Conservation (phyloP, 345 rosid genomes). For the Barbarea vulgaris region DNA sequence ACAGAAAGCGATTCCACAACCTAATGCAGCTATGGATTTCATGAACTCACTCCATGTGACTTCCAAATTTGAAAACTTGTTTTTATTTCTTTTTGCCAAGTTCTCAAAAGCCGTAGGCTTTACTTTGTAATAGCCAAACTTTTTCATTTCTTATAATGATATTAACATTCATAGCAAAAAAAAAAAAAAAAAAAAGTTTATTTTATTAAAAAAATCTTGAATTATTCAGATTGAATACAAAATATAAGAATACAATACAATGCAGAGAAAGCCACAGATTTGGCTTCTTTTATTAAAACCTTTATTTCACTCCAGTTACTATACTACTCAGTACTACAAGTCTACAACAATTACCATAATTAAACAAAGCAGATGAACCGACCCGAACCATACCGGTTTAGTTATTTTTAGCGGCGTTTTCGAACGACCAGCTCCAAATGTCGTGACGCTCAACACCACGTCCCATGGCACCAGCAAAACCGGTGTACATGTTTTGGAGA, state of each 20-base stretch:
- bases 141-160: too few relatives aligned
- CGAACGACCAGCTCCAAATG: slow-evolving; percentile 40
- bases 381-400: slow-evolving; percentile 3
- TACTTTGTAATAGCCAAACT: too few relatives aligned
- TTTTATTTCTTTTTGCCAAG: too few relatives aligned
- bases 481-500: slow-evolving; percentile 34
- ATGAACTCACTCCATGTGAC: too few relatives aligned
- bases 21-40: too few relatives aligned
- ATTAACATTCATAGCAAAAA: too few relatives aligned
- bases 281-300: slow-evolving; percentile 29
- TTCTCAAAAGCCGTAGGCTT: too few relatives aligned
- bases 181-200: background rate
- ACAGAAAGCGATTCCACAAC: too few relatives aligned
- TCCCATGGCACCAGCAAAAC: slow-evolving; percentile 43
- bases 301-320: background rate
- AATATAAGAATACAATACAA: background rate
- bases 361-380: background rate
- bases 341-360: background rate
- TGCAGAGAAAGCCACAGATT: slow-evolving; percentile 5
- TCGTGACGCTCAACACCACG: slow-evolving; percentile 41
- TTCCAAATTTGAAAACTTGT: too few relatives aligned
- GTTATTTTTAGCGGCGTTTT: slow-evolving; percentile 29
- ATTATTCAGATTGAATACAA: background rate
- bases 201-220: background rate
- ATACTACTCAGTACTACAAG: background rate